A percentile compares a stretch with the other conserved stretches of the same genome.
Conservation (phyloP, 345 rosid genomes). For the Pistacia vera region DNA sequence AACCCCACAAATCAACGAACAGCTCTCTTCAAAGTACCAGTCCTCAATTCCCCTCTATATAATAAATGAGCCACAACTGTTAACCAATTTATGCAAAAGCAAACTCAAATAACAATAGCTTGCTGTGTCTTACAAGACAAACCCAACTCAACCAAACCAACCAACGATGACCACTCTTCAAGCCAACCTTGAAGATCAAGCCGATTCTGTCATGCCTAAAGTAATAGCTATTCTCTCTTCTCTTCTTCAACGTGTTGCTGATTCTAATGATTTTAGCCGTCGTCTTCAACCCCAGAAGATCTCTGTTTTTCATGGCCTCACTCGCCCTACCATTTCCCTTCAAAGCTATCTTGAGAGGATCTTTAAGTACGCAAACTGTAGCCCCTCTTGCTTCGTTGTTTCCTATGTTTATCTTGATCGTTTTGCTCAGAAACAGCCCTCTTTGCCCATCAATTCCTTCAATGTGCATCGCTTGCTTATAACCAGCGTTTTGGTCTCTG, state of each 20-base stretch:
- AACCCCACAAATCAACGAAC: slow-evolving; percentile 6
- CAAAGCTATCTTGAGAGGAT: slow-evolving; percentile 73
- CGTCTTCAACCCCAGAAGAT: slow-evolving; percentile 41
- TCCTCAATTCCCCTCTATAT: background rate
- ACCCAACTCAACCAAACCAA: slow-evolving; percentile 15
- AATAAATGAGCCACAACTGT: background rate
- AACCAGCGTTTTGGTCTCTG: slow-evolving; percentile 75
- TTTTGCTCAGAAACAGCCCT: slow-evolving; percentile 54
- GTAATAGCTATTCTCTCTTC: slow-evolving; percentile 47
- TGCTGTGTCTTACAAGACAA: slow-evolving; percentile 27
- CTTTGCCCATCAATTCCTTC: slow-evolving; percentile 57
- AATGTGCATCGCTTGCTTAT: slow-evolving; percentile 72
- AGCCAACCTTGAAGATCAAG: background rate
- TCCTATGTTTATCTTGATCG: slow-evolving; percentile 77
- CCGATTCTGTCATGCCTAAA: slow-evolving; percentile 43
- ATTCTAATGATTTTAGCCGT: slow-evolving; percentile 44
- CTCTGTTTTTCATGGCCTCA: slow-evolving; percentile 56
- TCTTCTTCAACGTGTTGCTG: slow-evolving; percentile 52
- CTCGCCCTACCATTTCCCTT: slow-evolving; percentile 60
- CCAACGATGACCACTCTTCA: slow-evolving; percentile 31
- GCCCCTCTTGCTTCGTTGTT: slow-evolving; percentile 72
- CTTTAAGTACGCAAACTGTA: slow-evolving; percentile 71
- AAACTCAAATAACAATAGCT: background rate
- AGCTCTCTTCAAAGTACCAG: background rate
- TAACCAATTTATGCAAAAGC: slow-evolving; percentile 12